Evolutionary conservation across 805 yeast species (phyloP).

Genomic region (Yueomyces sp.): DNA sequence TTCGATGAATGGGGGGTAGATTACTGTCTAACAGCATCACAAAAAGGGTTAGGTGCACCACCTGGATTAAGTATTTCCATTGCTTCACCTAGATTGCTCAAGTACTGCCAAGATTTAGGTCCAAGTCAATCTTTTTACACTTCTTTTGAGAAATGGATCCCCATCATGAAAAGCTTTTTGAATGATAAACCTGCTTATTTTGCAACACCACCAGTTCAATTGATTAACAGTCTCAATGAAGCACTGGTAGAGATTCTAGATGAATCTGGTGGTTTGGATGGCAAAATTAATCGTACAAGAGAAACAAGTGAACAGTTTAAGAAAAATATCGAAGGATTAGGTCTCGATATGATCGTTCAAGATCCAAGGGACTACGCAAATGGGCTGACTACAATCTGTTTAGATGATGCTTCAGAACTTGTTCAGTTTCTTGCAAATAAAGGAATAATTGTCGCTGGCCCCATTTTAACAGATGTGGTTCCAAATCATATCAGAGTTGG

Average conservation of each 20-base stretch:
- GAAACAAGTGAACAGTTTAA: slow-evolving; percentile 56
- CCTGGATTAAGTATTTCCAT: slow-evolving; percentile 75
- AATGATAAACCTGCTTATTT: slow-evolving; percentile 61
- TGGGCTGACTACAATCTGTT: slow-evolving; percentile 76
- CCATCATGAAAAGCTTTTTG: slow-evolving; percentile 80
- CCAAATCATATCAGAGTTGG: slow-evolving; percentile 74
- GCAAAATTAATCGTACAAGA: slow-evolving; percentile 51
- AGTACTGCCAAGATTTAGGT: slow-evolving; percentile 30
- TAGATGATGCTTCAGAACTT: slow-evolving; percentile 54
- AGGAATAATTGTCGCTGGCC: slow-evolving; percentile 80
- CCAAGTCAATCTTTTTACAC: slow-evolving; percentile 30
- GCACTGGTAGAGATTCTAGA: slow-evolving; percentile 59
- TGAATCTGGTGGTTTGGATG: slow-evolving; percentile 30
- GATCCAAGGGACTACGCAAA: slow-evolving; percentile 42
- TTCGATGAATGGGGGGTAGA: slow-evolving; percentile 88
- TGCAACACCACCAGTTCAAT: slow-evolving; percentile 94
- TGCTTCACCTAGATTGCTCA: slow-evolving; percentile 64
- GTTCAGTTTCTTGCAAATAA: slow-evolving; percentile 40
- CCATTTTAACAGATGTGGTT: slow-evolving; percentile 70
- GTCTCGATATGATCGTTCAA: slow-evolving; percentile 54
- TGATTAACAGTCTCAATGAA: slow-evolving; percentile 65
- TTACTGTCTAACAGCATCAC: slow-evolving; percentile 82
- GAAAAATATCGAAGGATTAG: slow-evolving; percentile 38
- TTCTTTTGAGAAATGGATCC: slow-evolving; percentile 72
- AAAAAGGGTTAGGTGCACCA: slow-evolving; percentile 91